These are phyloP conservation scores for Sporisorium graminicola DNA, from an alignment of 1,284 basidiomycete genomes.

Conservation along the genomic window DNA sequence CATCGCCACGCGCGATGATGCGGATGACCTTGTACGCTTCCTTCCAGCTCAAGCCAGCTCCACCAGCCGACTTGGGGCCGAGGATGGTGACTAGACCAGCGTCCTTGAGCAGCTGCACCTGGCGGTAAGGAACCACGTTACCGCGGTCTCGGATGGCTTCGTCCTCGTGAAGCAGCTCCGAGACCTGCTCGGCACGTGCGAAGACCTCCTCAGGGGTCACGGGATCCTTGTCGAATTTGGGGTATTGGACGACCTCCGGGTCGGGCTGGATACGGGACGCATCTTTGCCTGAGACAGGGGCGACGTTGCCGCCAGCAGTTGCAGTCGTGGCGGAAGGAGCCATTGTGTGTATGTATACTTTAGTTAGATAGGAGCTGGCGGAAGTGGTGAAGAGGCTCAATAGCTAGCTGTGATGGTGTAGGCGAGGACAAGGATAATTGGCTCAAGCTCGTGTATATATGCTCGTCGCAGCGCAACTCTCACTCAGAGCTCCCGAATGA, in stretches of 20 bases:
- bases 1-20: slow-evolving; percentile 65
- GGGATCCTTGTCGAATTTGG: slow-evolving; percentile 54
- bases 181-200: slow-evolving; percentile 62
- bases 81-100: slow-evolving; percentile 65
- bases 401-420: background rate
- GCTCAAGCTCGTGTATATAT: background rate
- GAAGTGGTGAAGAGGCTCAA: background rate
- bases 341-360: slow-evolving; percentile 22
- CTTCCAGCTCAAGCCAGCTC: slow-evolving; percentile 61
- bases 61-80: slow-evolving; percentile 60
- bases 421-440: background rate
- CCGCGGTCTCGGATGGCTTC: slow-evolving; percentile 65
- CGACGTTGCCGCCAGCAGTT: slow-evolving; percentile 15
- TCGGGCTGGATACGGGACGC: slow-evolving; percentile 60
- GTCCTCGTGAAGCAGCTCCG: slow-evolving; percentile 61
- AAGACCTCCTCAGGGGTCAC: slow-evolving; percentile 57
- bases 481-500: background rate
- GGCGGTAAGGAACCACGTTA: slow-evolving; percentile 67
- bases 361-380: background rate
- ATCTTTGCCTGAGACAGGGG: slow-evolving; percentile 23
- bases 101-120: slow-evolving; percentile 68
- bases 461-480: background rate
- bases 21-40: slow-evolving; percentile 63
- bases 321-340: slow-evolving; percentile 48
- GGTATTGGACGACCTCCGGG: slow-evolving; percentile 61